A percentile compares a stretch with the other conserved stretches of the same genome.
Conservation (phyloP, 768 basidiomycete species). For the Tulasnella calospora region DNA sequence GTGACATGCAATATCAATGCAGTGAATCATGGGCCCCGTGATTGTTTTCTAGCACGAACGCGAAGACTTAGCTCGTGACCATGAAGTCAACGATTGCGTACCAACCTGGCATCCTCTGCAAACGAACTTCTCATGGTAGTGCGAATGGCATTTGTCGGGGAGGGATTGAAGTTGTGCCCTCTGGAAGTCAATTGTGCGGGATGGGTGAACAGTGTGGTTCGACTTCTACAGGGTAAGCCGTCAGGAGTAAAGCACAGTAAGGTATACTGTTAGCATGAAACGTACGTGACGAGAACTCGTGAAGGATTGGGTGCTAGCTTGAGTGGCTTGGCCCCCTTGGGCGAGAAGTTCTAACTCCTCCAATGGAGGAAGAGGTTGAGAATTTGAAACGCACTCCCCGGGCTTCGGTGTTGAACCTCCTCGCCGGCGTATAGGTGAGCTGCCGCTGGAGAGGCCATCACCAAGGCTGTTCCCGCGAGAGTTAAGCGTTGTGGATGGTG, state of each 20-base stretch:
- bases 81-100: background rate
- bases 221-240: background rate
- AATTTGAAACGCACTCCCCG: background rate
- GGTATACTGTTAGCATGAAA: background rate
- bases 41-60: background rate
- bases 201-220: background rate
- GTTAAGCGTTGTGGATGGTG: background rate
- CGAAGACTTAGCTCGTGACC: background rate
- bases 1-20: constrained; percentile 3
- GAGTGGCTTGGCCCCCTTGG: background rate
- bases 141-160: background rate
- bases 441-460: background rate
- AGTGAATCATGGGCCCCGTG: background rate
- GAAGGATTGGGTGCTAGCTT: background rate
- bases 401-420: background rate
- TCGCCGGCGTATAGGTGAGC: background rate
- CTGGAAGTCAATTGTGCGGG: background rate
- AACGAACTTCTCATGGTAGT: background rate
- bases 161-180: background rate
- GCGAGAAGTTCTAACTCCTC: background rate
- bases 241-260: background rate
- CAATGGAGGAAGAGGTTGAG: background rate
- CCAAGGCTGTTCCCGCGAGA: background rate
- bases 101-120: background rate
- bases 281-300: background rate